A percentile compares a stretch with the other conserved stretches of the same genome.
These are phyloP conservation scores for Fusarium floridanum DNA, from an alignment of 2,329 filamentous ascomycete genomes.

Conservation along the genomic window DNA sequence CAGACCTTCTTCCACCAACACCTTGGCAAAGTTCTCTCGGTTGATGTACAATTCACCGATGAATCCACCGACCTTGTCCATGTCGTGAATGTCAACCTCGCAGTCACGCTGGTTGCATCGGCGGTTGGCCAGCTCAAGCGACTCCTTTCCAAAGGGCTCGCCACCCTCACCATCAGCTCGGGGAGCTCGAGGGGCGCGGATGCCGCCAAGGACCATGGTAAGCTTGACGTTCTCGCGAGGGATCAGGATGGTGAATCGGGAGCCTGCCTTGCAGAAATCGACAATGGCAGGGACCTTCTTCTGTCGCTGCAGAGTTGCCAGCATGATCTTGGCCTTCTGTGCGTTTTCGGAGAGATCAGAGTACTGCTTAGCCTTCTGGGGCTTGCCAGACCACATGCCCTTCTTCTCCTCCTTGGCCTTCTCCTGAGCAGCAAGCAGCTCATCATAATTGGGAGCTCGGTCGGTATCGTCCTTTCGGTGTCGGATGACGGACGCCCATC, in stretches of 20 bases:
- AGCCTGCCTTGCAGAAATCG: slow-evolving; percentile 98
- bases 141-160: slow-evolving; percentile 96
- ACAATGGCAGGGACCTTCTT: slow-evolving; percentile 94
- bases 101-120: slow-evolving; percentile 94
- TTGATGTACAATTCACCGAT: slow-evolving; percentile 95
- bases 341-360: slow-evolving; percentile 91
- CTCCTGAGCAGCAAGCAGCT: slow-evolving; percentile 83
- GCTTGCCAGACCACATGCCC: slow-evolving; percentile 95
- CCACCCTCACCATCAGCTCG: slow-evolving; percentile 80
- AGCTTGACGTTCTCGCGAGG: slow-evolving; percentile 95
- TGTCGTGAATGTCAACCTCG: slow-evolving; percentile 93
- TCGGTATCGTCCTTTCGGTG: slow-evolving; percentile 96
- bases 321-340: slow-evolving; percentile 95
- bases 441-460: slow-evolving; percentile 93
- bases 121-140: slow-evolving; percentile 89
- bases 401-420: slow-evolving; percentile 88
- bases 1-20: slow-evolving; percentile 92
- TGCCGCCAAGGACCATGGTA: slow-evolving; percentile 93
- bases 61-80: slow-evolving; percentile 97
- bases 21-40: slow-evolving; percentile 94
- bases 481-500: slow-evolving; percentile 93
- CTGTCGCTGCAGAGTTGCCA: slow-evolving; percentile 88
- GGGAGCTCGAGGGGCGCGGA: slow-evolving; percentile 89
- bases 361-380: slow-evolving; percentile 84
- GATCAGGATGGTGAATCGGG: slow-evolving; percentile 90